Conservation (phyloP, 2,329 filamentous ascomycete genomes). For the Emmonsia crescens region DNA sequence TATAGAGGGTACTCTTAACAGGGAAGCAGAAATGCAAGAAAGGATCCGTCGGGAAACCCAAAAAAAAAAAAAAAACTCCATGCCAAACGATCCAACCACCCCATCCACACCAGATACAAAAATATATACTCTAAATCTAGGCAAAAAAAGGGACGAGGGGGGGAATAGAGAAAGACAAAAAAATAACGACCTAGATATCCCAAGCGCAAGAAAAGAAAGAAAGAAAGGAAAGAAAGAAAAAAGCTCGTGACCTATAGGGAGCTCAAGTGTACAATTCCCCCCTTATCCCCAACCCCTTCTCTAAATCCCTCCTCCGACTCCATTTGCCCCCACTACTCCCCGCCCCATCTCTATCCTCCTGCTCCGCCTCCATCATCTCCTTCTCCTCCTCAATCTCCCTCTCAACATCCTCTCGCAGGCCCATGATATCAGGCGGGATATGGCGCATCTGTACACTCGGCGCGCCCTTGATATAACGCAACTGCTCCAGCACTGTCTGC, state of each 20-base stretch:
- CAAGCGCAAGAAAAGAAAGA: background rate
- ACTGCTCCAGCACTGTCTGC: constrained; percentile 68
- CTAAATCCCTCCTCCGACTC: constrained; percentile 25
- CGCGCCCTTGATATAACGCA: constrained; percentile 72
- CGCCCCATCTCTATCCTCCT: constrained; percentile 28
- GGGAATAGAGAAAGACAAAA: background rate
- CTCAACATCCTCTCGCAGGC: constrained; percentile 39
- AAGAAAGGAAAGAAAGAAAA: constrained; percentile 1
- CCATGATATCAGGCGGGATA: constrained; percentile 66
- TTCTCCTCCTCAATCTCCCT: constrained; percentile 37
- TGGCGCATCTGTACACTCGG: constrained; percentile 78
- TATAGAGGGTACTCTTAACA: background rate
- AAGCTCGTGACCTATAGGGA: background rate
- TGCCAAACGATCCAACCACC: background rate
- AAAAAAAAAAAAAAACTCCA: background rate
- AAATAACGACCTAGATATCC: background rate
- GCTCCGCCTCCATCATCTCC: constrained; percentile 27
- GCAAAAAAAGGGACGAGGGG: background rate
- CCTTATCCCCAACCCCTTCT: constrained; percentile 20
- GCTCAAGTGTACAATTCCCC: constrained; percentile 29
- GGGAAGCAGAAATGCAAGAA: background rate
- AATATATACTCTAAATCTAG: background rate
- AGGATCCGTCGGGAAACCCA: background rate
- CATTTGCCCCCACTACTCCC: constrained; percentile 8
- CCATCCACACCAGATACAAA: background rate